A percentile compares a stretch with the other conserved stretches of the same genome.
Conservation (phyloP, 108 stramenopile species). For the Chaetoceros muelleri region DNA sequence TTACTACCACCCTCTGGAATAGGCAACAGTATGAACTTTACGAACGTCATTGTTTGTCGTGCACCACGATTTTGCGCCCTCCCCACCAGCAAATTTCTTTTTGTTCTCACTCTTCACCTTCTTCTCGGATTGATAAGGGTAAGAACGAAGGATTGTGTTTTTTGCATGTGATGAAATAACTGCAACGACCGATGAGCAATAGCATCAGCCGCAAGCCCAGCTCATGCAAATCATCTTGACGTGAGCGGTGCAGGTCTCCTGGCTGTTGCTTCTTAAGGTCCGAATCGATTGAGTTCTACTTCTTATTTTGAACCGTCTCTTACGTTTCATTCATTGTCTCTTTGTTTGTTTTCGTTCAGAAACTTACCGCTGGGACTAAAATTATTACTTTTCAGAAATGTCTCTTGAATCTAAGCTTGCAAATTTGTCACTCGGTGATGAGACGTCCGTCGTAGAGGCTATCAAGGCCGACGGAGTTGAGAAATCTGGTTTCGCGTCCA, state of each 20-base stretch:
- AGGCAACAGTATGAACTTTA: no score
- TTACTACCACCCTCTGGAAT: no score
- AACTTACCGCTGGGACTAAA: no score
- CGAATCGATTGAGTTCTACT: no score
- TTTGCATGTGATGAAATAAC: no score
- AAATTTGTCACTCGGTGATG: constrained; percentile 71
- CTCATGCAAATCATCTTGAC: no score
- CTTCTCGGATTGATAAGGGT: background rate
- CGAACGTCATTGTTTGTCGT: no score
- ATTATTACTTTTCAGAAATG: constrained; percentile 31
- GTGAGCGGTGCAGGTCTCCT: background rate
- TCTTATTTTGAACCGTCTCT: background rate
- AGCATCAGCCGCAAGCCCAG: no score
- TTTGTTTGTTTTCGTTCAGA: background rate
- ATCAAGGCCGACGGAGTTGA: constrained; percentile 72
- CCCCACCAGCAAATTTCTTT: background rate
- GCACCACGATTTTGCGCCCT: no score
- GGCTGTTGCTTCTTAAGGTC: background rate
- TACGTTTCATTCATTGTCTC: background rate
- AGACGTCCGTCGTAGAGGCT: constrained; percentile 54
- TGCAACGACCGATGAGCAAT: background rate
- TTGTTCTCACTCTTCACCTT: background rate
- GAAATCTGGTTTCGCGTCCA: constrained; percentile 68
- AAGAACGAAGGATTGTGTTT: background rate
- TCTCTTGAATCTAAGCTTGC: constrained; percentile 74